Evolutionary conservation across 2,329 filamentous ascomycete species (phyloP).

Genomic region (Neonectria punicea): DNA sequence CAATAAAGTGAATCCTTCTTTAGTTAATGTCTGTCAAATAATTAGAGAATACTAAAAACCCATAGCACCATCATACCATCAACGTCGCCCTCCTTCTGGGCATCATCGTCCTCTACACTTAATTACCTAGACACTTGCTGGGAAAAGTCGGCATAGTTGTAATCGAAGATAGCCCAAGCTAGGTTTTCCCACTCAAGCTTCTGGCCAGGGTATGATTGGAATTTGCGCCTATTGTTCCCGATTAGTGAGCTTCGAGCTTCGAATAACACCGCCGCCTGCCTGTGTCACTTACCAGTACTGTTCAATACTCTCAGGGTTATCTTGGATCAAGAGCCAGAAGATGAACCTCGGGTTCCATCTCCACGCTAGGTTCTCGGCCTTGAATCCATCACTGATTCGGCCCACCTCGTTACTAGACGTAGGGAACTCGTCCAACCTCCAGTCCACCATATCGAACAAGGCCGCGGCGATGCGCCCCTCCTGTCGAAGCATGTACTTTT

Average conservation of each 20-base stretch:
- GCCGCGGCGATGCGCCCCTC: neutral
- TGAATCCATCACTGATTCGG: neutral
- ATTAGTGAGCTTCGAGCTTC: neutral
- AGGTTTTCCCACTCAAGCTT: neutral
- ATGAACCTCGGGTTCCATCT: neutral
- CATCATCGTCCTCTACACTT: neutral
- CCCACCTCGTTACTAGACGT: neutral
- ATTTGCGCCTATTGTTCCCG: neutral
- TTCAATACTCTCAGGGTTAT: neutral
- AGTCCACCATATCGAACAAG: neutral
- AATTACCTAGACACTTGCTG: neutral
- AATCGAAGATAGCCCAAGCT: neutral
- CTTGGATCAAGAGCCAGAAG: neutral
- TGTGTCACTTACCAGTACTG: neutral
- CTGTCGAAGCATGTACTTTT: neutral
- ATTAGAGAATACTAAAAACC: no score
- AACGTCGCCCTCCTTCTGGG: neutral
- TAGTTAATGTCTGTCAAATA: no score
- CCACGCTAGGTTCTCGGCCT: neutral
- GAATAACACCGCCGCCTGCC: neutral
- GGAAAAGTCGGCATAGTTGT: slow-evolving; percentile 4
- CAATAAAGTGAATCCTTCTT: neutral
- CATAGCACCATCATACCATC: neutral
- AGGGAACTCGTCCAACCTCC: neutral
- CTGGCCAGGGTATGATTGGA: neutral